Evolutionary conservation across 2,329 filamentous ascomycete genomes (phyloP).

Genomic region (Arthroderma sp.): DNA sequence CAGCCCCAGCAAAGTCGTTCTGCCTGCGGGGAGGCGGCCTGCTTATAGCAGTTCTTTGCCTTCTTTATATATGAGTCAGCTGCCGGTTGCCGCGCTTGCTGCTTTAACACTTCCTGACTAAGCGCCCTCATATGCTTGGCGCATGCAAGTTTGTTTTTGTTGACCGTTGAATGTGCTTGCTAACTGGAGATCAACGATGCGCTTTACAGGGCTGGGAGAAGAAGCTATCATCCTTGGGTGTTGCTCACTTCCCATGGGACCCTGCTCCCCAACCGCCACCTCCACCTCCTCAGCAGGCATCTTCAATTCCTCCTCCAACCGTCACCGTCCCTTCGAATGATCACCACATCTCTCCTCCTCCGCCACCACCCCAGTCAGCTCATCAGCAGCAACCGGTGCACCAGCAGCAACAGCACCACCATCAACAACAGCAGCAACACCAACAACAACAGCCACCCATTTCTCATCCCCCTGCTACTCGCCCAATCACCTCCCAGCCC

Average conservation of each 20-base stretch:
- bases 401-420: conserved; percentile 17
- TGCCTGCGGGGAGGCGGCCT: conserved; percentile 21
- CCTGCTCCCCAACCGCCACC: conserved; percentile 56
- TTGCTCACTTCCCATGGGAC: conserved; percentile 92
- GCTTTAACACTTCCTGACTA: conserved; percentile 10
- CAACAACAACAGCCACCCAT: conserved; percentile 24
- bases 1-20: conserved; percentile 4
- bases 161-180: not conserved
- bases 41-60: conserved; percentile 17
- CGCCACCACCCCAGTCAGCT: conserved; percentile 15
- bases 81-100: conserved; percentile 3
- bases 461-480: conserved; percentile 20
- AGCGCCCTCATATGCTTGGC: not conserved
- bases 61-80: too few species aligned
- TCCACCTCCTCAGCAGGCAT: conserved; percentile 22
- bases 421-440: conserved; percentile 17
- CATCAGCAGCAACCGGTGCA: conserved; percentile 10
- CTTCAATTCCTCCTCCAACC: conserved; percentile 26
- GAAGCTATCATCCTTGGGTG: conserved; percentile 70
- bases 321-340: conserved; percentile 32
- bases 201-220: conserved; percentile 72
- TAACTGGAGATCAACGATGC: conserved; percentile 1
- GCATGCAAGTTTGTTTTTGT: not conserved
- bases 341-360: conserved; percentile 17
- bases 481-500: conserved; percentile 15